phyloP scores from a whole-genome alignment of 2,329 filamentous ascomycete species.

The Diaporthe velutina region DNA sequence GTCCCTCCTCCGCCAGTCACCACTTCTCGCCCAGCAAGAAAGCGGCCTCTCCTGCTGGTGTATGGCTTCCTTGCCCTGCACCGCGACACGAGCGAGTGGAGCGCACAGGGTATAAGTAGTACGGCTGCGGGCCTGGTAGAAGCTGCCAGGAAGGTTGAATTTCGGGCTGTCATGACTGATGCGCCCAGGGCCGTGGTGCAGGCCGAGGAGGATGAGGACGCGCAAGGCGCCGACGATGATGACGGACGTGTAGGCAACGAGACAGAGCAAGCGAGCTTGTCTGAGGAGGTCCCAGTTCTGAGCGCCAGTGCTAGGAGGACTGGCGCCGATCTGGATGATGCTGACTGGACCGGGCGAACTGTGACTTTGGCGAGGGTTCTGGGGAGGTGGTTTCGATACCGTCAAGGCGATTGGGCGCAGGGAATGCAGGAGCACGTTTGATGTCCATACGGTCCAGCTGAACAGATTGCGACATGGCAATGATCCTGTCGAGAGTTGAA shows the following conservation, averaged over 20 bases:
- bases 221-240: slow-evolving; percentile 27
- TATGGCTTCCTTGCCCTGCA: slow-evolving; percentile 77
- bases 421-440: not conserved
- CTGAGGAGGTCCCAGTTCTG: slow-evolving; percentile 71
- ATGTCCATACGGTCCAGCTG: not conserved
- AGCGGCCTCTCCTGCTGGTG: slow-evolving; percentile 65
- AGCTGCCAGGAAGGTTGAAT: slow-evolving; percentile 61
- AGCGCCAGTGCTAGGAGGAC: slow-evolving; percentile 65
- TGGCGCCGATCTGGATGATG: slow-evolving; percentile 59
- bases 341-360: slow-evolving; percentile 68
- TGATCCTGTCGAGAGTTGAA: not conserved
- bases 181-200: slow-evolving; percentile 47
- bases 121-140: slow-evolving; percentile 75
- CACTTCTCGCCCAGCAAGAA: not conserved
- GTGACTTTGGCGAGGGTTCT: slow-evolving; percentile 70
- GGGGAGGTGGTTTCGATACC: slow-evolving; percentile 75
- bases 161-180: slow-evolving; percentile 63
- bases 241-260: slow-evolving; percentile 36
- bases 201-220: slow-evolving; percentile 24
- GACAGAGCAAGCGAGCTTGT: slow-evolving; percentile 49
- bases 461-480: no score
- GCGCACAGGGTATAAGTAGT: slow-evolving; percentile 77
- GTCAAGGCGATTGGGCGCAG: slow-evolving; percentile 52
- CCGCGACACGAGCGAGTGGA: slow-evolving; percentile 78
- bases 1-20: slow-evolving; percentile 52